Evolutionary conservation across 2,329 filamentous ascomycete genomes (phyloP), one percentile per base, ranked within the genome.

Genomic region (Elsinoe ampelina): DNA sequence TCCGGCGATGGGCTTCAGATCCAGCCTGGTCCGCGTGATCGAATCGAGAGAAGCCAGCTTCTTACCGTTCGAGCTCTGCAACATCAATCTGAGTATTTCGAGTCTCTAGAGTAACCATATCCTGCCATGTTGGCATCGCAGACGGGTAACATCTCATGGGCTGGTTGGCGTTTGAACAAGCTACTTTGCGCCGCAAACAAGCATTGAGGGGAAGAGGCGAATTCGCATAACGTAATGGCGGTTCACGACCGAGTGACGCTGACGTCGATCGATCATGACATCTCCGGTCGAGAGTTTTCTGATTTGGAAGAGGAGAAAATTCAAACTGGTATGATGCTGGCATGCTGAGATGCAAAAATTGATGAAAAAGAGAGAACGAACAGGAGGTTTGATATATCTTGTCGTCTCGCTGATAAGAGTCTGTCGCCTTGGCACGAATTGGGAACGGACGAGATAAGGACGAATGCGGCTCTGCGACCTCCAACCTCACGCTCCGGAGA

Each of bases 181-280:
- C 26, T 15, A 19, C 10, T 22, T 34, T 15, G 26, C 45, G 26
- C 34, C 45, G 45, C 17, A 35, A 34, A 35, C 45, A 50, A 34
- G 45, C 45, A 50, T 50, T 35, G 45, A 50, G 45, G 45, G 45
- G 45, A 50, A 50, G 34, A 15, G 4, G 3, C 26, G 26, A 30
- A 17, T 52, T 52, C 48, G 36, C 34, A 52, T 52, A 52, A 52
- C 48, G 48, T 52, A 52, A 52, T 50, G 6, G 19, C 12, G 26
- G 26, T 15, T 50, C 26, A 15, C 42, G 38, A 5, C 17, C 38
- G 17, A 41, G 11, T 19, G 32, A 19, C 45, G 41, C 41, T 45
- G 41, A 45, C 41, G 41, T 45, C 41, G 41, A 10, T 45, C 17
- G 19, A 45, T 4, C 2, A 17, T 45, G 41, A 45, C 41, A 45